Evolutionary conservation across 2,329 filamentous ascomycete genomes (phyloP), one percentile per base, ranked within the genome.

Genomic region (Colletotrichum noveboracense): DNA sequence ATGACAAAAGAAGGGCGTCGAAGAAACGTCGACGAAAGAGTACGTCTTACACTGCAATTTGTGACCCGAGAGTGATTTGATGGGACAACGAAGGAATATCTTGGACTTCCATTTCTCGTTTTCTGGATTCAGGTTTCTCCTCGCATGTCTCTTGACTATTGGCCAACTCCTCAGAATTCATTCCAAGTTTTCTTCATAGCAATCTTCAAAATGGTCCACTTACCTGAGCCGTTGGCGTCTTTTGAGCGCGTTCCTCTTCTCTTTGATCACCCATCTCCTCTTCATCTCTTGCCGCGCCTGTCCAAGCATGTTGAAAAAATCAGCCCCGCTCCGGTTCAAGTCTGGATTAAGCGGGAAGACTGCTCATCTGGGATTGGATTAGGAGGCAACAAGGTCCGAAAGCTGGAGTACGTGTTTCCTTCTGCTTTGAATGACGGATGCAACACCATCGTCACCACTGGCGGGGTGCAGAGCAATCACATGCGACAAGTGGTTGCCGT

Each of bases 31-130:
- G 38, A n/a, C 16, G 16, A 43, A n/a, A 10, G 8, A 10, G 8
- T 18, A n/a, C 16, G 38, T 43, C 38, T 0, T 9, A 6, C 5
- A n/a, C 8, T 43, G 8, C 2, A n/a, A n/a, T 10, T 43, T 0
- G 16, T n/a, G 10, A 43, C 38, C 18, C 38, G 18, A n/a, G 38
- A 43, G 38, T n/a, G 38, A 38, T 38, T 18, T 38, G 36, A 43
- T 43, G 38, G 8, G 38, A 43, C 18, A 43, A 43, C 8, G 16
- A 43, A 43, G 16, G 38, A 10, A 43, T 43, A 43, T 43, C 38
- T 43, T 43, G 16, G 16, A 43, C 38, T n/a, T 43, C 18, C 38
- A 43, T 5, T 5, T 43, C 38, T 43, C 16, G 16, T 43, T 43
- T 43, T 9, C 5, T 43, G 16, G 18, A 43, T 10, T 10, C 38